Evolutionary conservation across 345 rosid species (phyloP), one percentile per base, ranked within the genome.

Genomic region (Garcia nutans): DNA sequence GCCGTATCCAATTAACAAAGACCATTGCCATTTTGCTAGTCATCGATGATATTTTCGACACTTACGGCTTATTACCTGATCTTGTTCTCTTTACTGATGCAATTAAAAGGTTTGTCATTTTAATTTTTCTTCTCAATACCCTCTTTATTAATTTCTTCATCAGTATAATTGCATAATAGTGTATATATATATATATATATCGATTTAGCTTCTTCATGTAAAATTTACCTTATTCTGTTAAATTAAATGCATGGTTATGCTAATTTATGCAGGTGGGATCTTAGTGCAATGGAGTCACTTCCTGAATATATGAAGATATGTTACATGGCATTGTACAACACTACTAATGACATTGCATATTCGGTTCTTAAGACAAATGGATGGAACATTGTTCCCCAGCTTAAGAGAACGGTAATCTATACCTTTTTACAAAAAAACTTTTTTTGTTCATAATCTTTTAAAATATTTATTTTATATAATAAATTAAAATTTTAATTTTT

Each of bases 291-390:
- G 74, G 82, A 78, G 31, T 49, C 76, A 8, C 77, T 82, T 13
- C 82, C 82, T 12, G 79, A 82, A 56, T 78, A 78, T 70, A 82
- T 78, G 84, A 75, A 82, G 77, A 78, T 78, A 41, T 78, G 81
- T 68, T 82, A 74, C 72, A 77, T 74, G 82, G 82, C 84, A 41
- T 44, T 78, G 10, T 71, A 78, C 77, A 78, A 78, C 72, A 77
- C 79, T 3, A 78, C 82, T 26, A 82, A 82, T 75, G 79, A 82
- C 31, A 78, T 82, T 63, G 78, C 65, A 17, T 78, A 52, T 22
- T 66, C 56, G 61, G 22, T 78, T 60, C 76, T 81, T 11, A 82
- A 82, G 66, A 65, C 66, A 49, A 78, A 82, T 13, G 84, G 79
- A 58, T 78, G 71, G 73, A 70, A 56, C 66, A 37, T 66, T 41